Conservation (phyloP, 176 grass and related monocot genomes). For the Elymus sibiricus region DNA sequence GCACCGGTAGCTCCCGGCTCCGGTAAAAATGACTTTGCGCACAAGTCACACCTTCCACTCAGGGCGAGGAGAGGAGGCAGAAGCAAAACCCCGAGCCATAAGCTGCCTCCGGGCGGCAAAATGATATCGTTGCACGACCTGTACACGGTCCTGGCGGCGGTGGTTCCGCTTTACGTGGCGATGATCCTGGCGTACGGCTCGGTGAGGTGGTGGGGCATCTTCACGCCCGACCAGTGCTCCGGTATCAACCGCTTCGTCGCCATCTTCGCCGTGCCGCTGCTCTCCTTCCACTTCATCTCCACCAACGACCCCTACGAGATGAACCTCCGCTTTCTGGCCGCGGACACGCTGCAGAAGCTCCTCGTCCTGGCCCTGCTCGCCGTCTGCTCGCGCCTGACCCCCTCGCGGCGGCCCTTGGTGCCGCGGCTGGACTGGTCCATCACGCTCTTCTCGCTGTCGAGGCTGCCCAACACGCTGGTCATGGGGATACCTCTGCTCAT, state of each 20-base stretch:
- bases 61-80: background rate
- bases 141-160: constrained; percentile 67
- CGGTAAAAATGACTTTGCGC: too few species aligned
- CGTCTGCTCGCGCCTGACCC: background rate
- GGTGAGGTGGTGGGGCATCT: constrained; percentile 70
- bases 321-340: constrained; percentile 77
- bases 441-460: constrained; percentile 70
- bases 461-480: constrained; percentile 79
- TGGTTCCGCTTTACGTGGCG: constrained; percentile 87
- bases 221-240: constrained; percentile 82
- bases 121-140: constrained; percentile 69
- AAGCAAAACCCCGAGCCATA: background rate
- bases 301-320: constrained; percentile 74
- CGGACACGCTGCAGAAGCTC: constrained; percentile 87
- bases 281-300: constrained; percentile 94
- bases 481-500: constrained; percentile 83
- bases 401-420: too few species aligned
- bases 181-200: constrained; percentile 76
- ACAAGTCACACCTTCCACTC: background rate
- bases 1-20: too few species aligned
- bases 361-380: background rate
- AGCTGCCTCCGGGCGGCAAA: background rate
- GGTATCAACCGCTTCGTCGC: constrained; percentile 80
- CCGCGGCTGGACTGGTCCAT: constrained; percentile 60
- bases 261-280: constrained; percentile 80